phyloP scores from a whole-genome alignment of 2,329 filamentous ascomycete genomes.

The Ophiocordyceps robertsii region DNA sequence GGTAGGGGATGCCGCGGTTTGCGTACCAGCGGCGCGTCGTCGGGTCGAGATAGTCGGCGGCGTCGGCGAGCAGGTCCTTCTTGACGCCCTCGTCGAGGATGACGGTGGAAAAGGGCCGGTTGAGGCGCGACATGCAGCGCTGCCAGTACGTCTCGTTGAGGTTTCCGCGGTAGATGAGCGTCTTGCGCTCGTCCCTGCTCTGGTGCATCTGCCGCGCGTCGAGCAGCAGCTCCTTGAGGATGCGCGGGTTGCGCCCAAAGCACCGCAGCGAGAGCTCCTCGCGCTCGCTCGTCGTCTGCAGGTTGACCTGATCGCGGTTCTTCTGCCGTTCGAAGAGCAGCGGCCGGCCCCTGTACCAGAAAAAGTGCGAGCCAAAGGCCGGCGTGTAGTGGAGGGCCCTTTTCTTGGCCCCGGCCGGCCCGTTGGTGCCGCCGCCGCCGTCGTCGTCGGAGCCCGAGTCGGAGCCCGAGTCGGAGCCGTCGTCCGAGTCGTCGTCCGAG shows the following conservation, averaged over 20 bases:
- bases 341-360: conserved; percentile 48
- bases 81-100: conserved; percentile 50
- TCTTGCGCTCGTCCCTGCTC: conserved; percentile 46
- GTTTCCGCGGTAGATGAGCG: conserved; percentile 50
- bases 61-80: conserved; percentile 43
- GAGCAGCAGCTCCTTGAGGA: conserved; percentile 48
- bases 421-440: conserved; percentile 17
- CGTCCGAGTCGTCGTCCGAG: conserved; percentile 27
- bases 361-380: conserved; percentile 51
- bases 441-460: conserved; percentile 4
- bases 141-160: conserved; percentile 40
- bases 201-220: conserved; percentile 43
- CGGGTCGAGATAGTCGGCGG: conserved; percentile 49
- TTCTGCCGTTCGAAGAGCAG: conserved; percentile 43
- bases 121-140: conserved; percentile 46
- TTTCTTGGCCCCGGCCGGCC: conserved; percentile 18
- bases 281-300: conserved; percentile 30
- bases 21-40: conserved; percentile 64
- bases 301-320: conserved; percentile 28
- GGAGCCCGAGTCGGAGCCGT: conserved; percentile 24
- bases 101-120: conserved; percentile 50
- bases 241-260: conserved; percentile 44
- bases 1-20: conserved; percentile 72
- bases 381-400: conserved; percentile 50
- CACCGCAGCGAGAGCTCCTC: conserved; percentile 48